Conservation (phyloP, 1,284 basidiomycete genomes). For the Rugosomyces carneus region DNA sequence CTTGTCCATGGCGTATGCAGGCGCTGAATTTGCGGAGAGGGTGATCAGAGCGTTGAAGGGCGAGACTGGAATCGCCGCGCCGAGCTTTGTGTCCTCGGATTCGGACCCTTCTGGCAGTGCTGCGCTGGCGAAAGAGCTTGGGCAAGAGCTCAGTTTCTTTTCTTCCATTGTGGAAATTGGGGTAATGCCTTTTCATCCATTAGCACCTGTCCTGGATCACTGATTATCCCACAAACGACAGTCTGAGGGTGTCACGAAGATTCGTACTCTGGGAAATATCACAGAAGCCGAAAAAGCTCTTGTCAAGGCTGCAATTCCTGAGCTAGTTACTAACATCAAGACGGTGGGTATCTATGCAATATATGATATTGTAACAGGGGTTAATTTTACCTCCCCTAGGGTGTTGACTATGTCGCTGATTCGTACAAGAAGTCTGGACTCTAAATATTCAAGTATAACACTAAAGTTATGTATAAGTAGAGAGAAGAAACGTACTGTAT, state of each 20-base stretch:
- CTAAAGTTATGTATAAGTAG: conserved; percentile 2
- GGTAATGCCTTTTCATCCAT: conserved; percentile 39
- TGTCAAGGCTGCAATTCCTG: conserved; percentile 75
- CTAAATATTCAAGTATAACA: conserved; percentile 13
- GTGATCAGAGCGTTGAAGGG: conserved; percentile 83
- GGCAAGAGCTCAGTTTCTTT: conserved; percentile 74
- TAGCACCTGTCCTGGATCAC: neutral
- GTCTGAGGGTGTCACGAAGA: conserved; percentile 78
- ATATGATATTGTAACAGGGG: neutral
- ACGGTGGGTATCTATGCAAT: conserved; percentile 28
- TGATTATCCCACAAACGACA: conserved; percentile 22
- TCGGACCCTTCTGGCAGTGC: conserved; percentile 72
- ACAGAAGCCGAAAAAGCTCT: conserved; percentile 70
- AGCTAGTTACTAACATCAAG: conserved; percentile 73
- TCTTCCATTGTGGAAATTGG: conserved; percentile 82
- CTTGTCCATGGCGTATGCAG: conserved; percentile 92
- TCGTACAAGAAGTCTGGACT: conserved; percentile 27
- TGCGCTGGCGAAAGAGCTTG: conserved; percentile 57
- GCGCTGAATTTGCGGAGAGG: conserved; percentile 82
- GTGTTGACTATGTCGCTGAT: conserved; percentile 29
- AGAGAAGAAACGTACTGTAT: neutral
- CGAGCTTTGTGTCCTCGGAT: conserved; percentile 79
- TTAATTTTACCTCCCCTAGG: conserved; percentile 19
- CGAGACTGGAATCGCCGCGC: conserved; percentile 83
- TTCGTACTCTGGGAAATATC: conserved; percentile 70